Evolutionary conservation across 73 alveolate species (phyloP), one percentile per base, ranked within the genome.

Genomic region (Paramecium sexaurelia): DNA sequence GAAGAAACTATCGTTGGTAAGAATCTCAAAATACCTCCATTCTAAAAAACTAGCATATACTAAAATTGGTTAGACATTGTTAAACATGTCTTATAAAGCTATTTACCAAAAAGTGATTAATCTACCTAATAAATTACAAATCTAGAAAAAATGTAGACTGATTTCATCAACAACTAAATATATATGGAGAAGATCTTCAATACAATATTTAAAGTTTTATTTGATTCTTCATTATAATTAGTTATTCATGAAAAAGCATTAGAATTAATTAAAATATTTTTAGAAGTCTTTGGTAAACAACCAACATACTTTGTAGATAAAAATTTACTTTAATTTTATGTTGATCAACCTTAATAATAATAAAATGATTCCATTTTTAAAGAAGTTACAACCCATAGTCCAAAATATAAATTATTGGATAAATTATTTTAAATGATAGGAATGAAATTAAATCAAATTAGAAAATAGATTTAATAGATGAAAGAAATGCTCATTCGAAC

Each of bases 111-210:
- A 78, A 8, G 29, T 22, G 90, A 78, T 40, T 5, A 36, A 39
- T 3, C 41, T 24, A 24, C 32, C 4, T 17, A 22, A 78, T 17
- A 41, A 11, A 20, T 15, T 10, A 24, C 20, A 3, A 78, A 78
- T 78, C 55, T 78, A 78, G 90, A 78, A 40, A 40, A 26, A 13
- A 78, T 78, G 90, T 11, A 29, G 24, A 11, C 75, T 5, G 90
- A 78, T 3, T 78, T 78, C 13, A 29, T 78, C 22, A 78, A 78
- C 22, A 78, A 78, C 24, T 24, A 78, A 78, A 41, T 45, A 0
- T 78, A 78, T 19, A 78, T 78, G 90, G 90, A 78, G 0, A 78
- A 78, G 41, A 78, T 78, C 32, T 78, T 78, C 40, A 78, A 78
- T 24, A 41, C 90, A 2, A 17, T 78, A 8, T 78, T 78, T 43